Base-by-base conservation (phyloP, 257 asterid genomes). In the Henckelia pumila region DNA sequence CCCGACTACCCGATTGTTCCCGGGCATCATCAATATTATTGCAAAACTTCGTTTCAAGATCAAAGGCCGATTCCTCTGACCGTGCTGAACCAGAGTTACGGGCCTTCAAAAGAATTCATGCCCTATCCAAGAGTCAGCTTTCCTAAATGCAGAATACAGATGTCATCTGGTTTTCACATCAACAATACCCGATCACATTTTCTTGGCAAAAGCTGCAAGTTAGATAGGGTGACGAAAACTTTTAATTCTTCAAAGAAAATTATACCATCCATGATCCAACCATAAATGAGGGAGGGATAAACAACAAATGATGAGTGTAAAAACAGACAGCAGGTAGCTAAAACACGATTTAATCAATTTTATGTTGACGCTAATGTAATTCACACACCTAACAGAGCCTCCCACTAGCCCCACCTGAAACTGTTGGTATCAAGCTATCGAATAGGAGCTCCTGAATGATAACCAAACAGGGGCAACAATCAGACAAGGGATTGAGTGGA, bases 21-120 rank as follows among this genome's bases (percentile, higher is more conserved):
- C n/a, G n/a, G n/a, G n/a, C n/a, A n/a, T n/a, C n/a, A n/a, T n/a
- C n/a, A n/a, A n/a, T n/a, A 81, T 80, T 67, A 72, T 78, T 69
- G 76, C 78, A 83, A 73, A 61, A 79, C 70, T 83, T 79, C 67
- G 86, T 80, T 80, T 88, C 99, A 75, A 88, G 69, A 85, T 84
- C 92, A 66, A 88, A 71, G 26, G 87, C 87, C n/a, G 97, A 90
- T 76, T 87, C 96, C 49, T 71, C 95, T 26, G 99, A 86, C 56
- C 79, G 83, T 25, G 84, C 74, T 28, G 97, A 88, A 74, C 86
- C 87, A 59, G 91, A 84, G 44, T 84, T 90, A 68, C 80, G 84
- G 76, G 82, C 79, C 70, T 82, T 80, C 69, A 81, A 75, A 71
- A 86, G 87, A 77, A 85, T 71, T 79, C 67, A 76, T 61, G 78